Conservation (phyloP, 352 stramenopile genomes). For the Globisporangium uncinulatum region DNA sequence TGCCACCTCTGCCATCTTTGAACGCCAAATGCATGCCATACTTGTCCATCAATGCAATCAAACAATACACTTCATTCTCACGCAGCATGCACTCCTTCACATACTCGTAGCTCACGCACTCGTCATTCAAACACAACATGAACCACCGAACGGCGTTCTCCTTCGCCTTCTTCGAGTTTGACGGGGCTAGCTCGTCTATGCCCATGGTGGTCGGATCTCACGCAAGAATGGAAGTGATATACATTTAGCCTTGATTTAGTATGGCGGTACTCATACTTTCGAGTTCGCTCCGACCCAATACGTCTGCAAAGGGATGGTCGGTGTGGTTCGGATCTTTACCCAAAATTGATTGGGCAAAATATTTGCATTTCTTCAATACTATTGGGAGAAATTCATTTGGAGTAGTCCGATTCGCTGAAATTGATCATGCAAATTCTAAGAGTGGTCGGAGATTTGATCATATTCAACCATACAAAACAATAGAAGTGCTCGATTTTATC, state of each 20-base stretch:
- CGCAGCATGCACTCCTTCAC: slow-evolving; percentile 5
- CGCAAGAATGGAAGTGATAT: background rate
- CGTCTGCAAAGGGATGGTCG: too few species aligned
- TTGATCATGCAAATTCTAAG: background rate
- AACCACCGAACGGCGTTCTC: background rate
- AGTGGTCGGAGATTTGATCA: background rate
- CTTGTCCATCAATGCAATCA: background rate
- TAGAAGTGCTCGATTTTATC: too few species aligned
- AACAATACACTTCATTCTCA: background rate
- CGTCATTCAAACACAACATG: background rate
- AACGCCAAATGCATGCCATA: slow-evolving; percentile 5
- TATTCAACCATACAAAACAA: background rate
- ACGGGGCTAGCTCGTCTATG: background rate
- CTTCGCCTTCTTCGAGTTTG: background rate
- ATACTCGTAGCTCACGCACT: background rate
- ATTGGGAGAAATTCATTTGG: background rate
- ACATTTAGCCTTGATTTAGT: too few species aligned
- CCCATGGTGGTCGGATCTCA: background rate
- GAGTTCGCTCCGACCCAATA: too few species aligned
- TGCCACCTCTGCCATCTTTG: background rate
- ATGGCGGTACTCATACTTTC: too few species aligned
- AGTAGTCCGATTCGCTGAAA: background rate
- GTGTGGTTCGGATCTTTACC: too few species aligned
- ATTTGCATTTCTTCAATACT: background rate
- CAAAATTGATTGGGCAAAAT: background rate